Evolutionary conservation across 176 grass and related monocot species (phyloP).

Genomic region (Oryza glaberrima): DNA sequence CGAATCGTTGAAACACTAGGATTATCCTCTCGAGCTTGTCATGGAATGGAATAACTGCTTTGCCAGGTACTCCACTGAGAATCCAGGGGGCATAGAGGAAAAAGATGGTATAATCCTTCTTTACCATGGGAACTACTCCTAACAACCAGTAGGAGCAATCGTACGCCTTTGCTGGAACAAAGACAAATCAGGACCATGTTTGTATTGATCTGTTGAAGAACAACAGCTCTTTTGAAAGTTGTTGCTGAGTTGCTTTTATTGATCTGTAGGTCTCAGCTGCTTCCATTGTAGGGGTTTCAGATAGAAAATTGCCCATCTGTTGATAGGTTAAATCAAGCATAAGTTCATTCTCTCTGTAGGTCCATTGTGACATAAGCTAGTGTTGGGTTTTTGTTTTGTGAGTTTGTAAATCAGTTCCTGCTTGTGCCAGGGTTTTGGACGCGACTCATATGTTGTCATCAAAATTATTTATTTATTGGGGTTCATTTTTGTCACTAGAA

Average conservation of each 20-base stretch:
- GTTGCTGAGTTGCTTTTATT: background rate
- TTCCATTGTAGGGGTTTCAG: background rate
- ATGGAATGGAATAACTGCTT: conserved; percentile 28
- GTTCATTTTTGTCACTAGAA: background rate
- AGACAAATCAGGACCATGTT: conserved; percentile 22
- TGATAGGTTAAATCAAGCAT: conserved; percentile 3
- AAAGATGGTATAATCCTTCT: background rate
- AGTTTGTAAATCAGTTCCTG: conserved; percentile 50
- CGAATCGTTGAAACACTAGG: conserved; percentile 2
- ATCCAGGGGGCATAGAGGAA: conserved; percentile 5
- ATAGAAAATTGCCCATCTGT: conserved; percentile 35
- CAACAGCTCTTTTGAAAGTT: conserved; percentile 8
- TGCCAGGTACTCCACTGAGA: background rate
- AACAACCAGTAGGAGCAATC: conserved; percentile 14
- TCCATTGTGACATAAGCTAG: conserved; percentile 40
- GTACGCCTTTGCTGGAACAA: background rate
- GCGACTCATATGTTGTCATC: background rate
- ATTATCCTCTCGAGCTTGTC: background rate
- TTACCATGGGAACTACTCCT: background rate
- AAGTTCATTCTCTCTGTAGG: conserved; percentile 11
- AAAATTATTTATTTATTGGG: conserved; percentile 18
- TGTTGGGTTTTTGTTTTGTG: conserved; percentile 10
- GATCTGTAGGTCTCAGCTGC: conserved; percentile 29
- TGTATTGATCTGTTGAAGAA: background rate
- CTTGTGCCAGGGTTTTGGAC: conserved; percentile 35